Percentiles rank a stretch among this genome's conserved stretches.
Conservation (phyloP, 345 rosid species). For the Euphorbia tirucalli region DNA sequence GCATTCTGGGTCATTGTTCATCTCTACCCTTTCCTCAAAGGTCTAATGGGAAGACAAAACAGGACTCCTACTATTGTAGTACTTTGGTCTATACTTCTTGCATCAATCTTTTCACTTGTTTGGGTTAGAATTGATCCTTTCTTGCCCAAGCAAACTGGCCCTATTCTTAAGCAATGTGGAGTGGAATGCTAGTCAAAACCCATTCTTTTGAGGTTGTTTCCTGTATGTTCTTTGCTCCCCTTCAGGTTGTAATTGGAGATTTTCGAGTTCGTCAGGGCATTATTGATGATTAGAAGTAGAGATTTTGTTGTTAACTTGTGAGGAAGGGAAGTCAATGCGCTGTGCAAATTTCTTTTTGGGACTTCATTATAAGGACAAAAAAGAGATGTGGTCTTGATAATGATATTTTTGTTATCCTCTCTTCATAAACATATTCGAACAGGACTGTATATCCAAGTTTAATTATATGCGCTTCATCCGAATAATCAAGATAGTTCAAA, state of each 20-base stretch:
- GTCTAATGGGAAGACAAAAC: conserved; percentile 91
- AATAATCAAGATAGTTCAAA: too few species aligned
- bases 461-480: too few species aligned
- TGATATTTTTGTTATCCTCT: background rate
- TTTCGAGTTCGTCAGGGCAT: background rate
- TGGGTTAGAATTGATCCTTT: conserved; percentile 98
- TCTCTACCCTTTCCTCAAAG: conserved; percentile 95
- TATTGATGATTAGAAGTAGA: background rate
- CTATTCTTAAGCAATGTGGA: conserved; percentile 85
- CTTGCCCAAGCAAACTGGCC: conserved; percentile 87
- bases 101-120: conserved; percentile 84
- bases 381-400: background rate
- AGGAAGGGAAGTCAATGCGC: background rate
- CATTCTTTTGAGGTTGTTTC: background rate
- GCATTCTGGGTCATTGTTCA: conserved; percentile 94
- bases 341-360: background rate
- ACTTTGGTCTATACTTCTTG: conserved; percentile 80
- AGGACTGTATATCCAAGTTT: too few species aligned
- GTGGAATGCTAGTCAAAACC: conserved; percentile 60
- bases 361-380: background rate
- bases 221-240: background rate
- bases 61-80: conserved; percentile 94
- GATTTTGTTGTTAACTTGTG: background rate
- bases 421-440: too few species aligned
- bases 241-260: too few species aligned